These are phyloP conservation scores for Tieghemostelium lacteum DNA, from an alignment of 78 protist genomes.

Conservation along the genomic window DNA sequence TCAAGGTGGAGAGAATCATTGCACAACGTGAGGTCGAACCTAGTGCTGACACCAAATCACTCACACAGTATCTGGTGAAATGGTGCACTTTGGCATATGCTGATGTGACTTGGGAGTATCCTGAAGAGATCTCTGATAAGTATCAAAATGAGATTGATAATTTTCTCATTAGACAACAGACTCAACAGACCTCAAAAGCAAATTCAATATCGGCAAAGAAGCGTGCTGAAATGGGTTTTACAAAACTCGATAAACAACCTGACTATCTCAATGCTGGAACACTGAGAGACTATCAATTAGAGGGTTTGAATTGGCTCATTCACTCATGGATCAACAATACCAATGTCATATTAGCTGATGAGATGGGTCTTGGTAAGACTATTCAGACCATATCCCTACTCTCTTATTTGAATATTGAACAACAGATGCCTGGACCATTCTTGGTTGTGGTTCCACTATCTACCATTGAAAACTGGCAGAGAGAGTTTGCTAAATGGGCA, in stretches of 20 bases:
- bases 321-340: slow-evolving; percentile 26
- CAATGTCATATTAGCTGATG: slow-evolving; percentile 88
- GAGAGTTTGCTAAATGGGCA: slow-evolving; percentile 93
- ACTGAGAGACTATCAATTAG: slow-evolving; percentile 96
- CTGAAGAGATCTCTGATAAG: slow-evolving; percentile 46
- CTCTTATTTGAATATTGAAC: slow-evolving; percentile 52
- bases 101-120: slow-evolving; percentile 93
- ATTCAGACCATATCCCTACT: slow-evolving; percentile 73
- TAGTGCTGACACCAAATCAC: slow-evolving; percentile 24
- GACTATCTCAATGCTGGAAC: slow-evolving; percentile 22
- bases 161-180: slow-evolving; percentile 21
- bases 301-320: slow-evolving; percentile 89
- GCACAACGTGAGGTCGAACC: slow-evolving; percentile 26
- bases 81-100: slow-evolving; percentile 88
- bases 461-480: slow-evolving; percentile 89
- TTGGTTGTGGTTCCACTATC: slow-evolving; percentile 95
- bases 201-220: slow-evolving; percentile 48
- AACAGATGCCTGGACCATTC: slow-evolving; percentile 91
- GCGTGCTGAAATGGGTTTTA: slow-evolving; percentile 41
- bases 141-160: slow-evolving; percentile 19
- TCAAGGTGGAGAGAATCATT: slow-evolving; percentile 80
- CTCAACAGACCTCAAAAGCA: slow-evolving; percentile 1
- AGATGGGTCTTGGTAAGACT: slow-evolving; percentile 87
- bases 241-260: slow-evolving; percentile 45
- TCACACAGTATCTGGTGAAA: slow-evolving; percentile 86